These are phyloP conservation scores for Suhomyces xylopsoci DNA, from an alignment of 805 yeast genomes.

Conservation along the genomic window DNA sequence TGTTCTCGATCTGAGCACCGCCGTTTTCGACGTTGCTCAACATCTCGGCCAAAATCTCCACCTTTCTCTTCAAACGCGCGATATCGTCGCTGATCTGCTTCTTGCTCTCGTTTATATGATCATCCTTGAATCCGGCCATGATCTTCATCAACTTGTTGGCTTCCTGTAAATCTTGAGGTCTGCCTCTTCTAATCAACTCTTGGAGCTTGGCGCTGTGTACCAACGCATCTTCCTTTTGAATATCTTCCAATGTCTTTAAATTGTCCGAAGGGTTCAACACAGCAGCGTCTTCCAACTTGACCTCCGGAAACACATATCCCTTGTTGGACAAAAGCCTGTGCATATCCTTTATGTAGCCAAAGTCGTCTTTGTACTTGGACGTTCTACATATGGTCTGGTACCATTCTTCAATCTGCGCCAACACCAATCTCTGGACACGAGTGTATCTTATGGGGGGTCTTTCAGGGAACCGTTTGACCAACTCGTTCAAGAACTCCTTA, in stretches of 20 bases:
- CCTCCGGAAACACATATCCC: constrained; percentile 92
- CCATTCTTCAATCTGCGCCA: constrained; percentile 96
- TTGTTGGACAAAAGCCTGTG: constrained; percentile 83
- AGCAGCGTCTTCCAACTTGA: constrained; percentile 86
- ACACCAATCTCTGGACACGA: constrained; percentile 75
- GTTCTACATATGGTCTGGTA: constrained; percentile 89
- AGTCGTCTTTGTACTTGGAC: constrained; percentile 84
- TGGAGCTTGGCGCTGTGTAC: constrained; percentile 95
- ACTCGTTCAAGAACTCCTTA: constrained; percentile 89
- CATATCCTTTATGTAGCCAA: constrained; percentile 93
- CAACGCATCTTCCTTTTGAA: constrained; percentile 86
- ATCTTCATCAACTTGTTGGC: constrained; percentile 96
- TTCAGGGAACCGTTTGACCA: constrained; percentile 92
- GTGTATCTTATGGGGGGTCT: constrained; percentile 86
- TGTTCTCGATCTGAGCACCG: constrained; percentile 39
- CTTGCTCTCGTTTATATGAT: constrained; percentile 67
- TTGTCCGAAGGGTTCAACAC: constrained; percentile 88
- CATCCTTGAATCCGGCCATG: constrained; percentile 96
- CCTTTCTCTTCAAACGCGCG: constrained; percentile 78
- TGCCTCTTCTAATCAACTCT: constrained; percentile 91
- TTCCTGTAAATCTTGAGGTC: constrained; percentile 91
- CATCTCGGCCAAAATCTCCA: constrained; percentile 87
- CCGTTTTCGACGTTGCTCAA: constrained; percentile 47
- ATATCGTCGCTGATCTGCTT: constrained; percentile 81
- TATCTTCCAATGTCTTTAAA: constrained; percentile 82